Evolutionary conservation across 805 yeast genomes (phyloP), one percentile per base, ranked within the genome.

Genomic region (Saturnispora zaruensis): DNA sequence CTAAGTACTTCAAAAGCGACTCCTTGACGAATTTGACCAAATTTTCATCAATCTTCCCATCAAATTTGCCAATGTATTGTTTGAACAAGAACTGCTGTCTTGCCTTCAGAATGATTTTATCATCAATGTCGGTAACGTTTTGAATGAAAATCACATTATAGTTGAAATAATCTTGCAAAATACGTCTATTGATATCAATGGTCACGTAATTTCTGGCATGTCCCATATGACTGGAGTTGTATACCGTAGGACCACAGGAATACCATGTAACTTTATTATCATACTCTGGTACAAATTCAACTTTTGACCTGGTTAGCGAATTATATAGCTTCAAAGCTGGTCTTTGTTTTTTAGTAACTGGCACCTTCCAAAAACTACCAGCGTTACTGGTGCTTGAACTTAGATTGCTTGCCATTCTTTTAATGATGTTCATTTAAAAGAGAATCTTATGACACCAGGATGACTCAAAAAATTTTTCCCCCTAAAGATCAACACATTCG

Each of bases 61-160:
- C 57, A 42, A 68, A 59, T 26, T 61, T 59, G 21, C 61, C 56
- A 13, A 72, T 64, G 58, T 77, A 85, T 56, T 81, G 68, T 37
- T 83, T 84, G 61, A 85, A 90, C 32, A 93, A 70, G 65, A 82
- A 82, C 59, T 79, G 82, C 63, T 93, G 97, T 66, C 99, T 82
- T 4, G 96, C 98, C 53, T 96, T 84, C 41, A 93, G 70, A 59
- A 93, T 93, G 67, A 93, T 93, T 68, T 93, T 93, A 67, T 93
- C 99, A 66, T 93, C 99, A 53, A 93, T 89, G 66, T 93, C 99
- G n/a, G 99, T 93, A 51, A 93, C 97, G 64, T 93, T 93, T 70
- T 93, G 99, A 42, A 93, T 89, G 68, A 90, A 93, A 44, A 74
- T 76, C 41, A 93, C 78, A 57, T 87, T 81, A 68, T 87, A 93